Percentiles rank a stretch among this genome's conserved stretches.
phyloP scores from a whole-genome alignment of 306 rosid species.

The Dryas octopetala region DNA sequence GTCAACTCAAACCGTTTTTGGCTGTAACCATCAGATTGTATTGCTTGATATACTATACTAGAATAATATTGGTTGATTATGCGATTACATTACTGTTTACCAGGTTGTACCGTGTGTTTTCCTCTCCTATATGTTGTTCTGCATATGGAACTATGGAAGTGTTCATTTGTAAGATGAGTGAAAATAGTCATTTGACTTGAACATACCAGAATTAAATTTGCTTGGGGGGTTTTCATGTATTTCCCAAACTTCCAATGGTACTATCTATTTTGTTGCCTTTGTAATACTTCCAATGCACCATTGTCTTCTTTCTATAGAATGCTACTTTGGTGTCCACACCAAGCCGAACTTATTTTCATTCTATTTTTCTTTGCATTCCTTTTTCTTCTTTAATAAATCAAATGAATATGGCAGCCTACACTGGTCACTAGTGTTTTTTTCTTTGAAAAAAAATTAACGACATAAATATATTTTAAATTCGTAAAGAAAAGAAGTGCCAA shows the following conservation, averaged over 20 bases:
- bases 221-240: background rate
- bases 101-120: conserved; percentile 2
- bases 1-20: background rate
- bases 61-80: background rate
- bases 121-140: background rate
- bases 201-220: background rate
- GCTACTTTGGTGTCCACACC: no score
- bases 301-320: no score
- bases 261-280: background rate
- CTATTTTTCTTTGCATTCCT: no score
- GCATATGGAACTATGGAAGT: background rate
- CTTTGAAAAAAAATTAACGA: no score
- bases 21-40: no score
- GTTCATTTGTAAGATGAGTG: background rate
- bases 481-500: background rate
- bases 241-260: background rate
- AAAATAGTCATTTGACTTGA: background rate
- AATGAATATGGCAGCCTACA: no score
- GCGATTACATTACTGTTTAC: background rate
- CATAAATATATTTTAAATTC: no score
- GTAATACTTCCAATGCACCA: background rate
- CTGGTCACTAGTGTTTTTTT: no score
- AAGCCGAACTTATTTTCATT: no score
- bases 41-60: background rate
- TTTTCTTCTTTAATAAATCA: no score